Percentiles rank a stretch among this genome's conserved stretches.
Conservation (phyloP, 306 rosid genomes). For the Corylus americana region DNA sequence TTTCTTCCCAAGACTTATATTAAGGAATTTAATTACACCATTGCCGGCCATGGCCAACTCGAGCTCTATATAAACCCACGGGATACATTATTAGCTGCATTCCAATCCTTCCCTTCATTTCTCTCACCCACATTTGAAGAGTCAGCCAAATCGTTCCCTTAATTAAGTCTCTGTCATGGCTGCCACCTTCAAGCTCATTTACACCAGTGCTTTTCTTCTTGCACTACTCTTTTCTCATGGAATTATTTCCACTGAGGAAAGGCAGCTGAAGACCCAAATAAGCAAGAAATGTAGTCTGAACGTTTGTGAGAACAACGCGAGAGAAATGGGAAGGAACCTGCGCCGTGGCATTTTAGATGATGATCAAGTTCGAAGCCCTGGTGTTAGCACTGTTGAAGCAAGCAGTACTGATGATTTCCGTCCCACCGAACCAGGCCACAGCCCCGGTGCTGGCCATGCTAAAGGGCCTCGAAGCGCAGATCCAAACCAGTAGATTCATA, state of each 20-base stretch:
- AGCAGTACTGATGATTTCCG: constrained; percentile 45
- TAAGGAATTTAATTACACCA: background rate
- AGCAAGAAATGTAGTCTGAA: background rate
- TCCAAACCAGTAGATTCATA: constrained; percentile 28
- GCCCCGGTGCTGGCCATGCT: constrained; percentile 87
- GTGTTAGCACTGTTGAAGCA: constrained; percentile 1
- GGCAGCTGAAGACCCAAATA: constrained; percentile 29
- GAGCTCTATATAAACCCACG: constrained; percentile 48
- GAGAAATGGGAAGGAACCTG: background rate
- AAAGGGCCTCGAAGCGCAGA: constrained; percentile 28
- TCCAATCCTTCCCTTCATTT: constrained; percentile 16
- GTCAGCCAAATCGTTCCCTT: background rate
- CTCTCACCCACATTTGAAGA: background rate
- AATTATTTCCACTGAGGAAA: constrained; percentile 32
- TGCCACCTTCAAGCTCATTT: constrained; percentile 45
- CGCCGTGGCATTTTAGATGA: constrained; percentile 25
- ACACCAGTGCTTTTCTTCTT: constrained; percentile 32
- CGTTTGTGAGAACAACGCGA: background rate
- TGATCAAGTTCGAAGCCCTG: background rate
- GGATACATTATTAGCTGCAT: constrained; percentile 19
- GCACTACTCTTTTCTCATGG: constrained; percentile 29
- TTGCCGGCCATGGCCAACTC: background rate
- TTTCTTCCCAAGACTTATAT: background rate
- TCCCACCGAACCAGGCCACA: constrained; percentile 80
- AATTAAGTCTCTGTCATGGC: constrained; percentile 26